A percentile compares a stretch with the other conserved stretches of the same genome.
Conservation (phyloP, 2,329 filamentous ascomycete species). For the Ampelomyces quisqualis region DNA sequence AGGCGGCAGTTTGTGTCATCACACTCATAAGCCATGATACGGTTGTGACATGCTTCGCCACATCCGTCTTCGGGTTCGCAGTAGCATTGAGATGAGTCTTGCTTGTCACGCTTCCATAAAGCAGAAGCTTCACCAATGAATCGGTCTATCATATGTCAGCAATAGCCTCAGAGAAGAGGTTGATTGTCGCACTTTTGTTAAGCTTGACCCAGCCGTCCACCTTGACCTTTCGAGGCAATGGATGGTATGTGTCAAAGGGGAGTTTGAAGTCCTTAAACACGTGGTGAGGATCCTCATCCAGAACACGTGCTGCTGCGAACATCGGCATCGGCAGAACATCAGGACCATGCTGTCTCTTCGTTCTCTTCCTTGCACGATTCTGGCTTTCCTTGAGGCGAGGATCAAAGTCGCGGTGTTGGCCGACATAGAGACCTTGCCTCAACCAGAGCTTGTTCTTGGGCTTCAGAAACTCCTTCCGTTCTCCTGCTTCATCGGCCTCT, state of each 20-base stretch:
- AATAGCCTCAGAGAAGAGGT: background rate
- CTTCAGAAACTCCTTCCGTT: constrained; percentile 26
- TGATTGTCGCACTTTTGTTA: constrained; percentile 70
- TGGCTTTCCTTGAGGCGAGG: constrained; percentile 51
- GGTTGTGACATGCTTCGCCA: constrained; percentile 86
- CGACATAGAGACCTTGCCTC: constrained; percentile 80
- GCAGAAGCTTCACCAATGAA: constrained; percentile 82
- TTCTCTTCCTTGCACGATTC: constrained; percentile 42
- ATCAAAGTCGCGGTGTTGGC: constrained; percentile 60
- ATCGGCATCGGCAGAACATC: constrained; percentile 71
- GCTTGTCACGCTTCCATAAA: constrained; percentile 78
- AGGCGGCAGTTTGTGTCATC: constrained; percentile 85
- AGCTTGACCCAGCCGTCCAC: constrained; percentile 91
- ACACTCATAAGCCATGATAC: constrained; percentile 97
- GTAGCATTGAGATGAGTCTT: constrained; percentile 68
- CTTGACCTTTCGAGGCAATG: constrained; percentile 82
- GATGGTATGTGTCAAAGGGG: constrained; percentile 86
- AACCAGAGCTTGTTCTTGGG: constrained; percentile 72
- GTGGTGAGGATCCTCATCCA: constrained; percentile 58
- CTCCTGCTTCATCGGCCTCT: constrained; percentile 13
- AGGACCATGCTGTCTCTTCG: constrained; percentile 50
- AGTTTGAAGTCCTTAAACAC: constrained; percentile 76
- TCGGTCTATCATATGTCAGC: constrained; percentile 61
- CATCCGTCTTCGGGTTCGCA: constrained; percentile 68
- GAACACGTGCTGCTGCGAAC: constrained; percentile 69